phyloP scores from a whole-genome alignment of 179 eudicot species.

The Silene vulgaris region DNA sequence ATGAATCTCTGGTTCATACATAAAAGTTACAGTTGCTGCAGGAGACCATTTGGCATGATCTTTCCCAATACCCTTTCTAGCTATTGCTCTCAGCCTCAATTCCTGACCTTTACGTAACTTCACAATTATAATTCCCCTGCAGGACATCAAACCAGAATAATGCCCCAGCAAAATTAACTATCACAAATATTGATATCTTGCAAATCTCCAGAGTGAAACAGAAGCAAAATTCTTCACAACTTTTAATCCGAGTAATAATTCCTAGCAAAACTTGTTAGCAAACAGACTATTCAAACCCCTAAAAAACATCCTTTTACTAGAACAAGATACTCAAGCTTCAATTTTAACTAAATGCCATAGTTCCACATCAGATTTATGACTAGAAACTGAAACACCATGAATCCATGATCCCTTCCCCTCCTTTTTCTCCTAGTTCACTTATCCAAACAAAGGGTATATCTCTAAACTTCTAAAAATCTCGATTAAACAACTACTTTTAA shows the following conservation, averaged over 20 bases:
- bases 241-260: too few relatives aligned
- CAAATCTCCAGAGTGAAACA: neutral
- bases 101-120: slow-evolving; percentile 94
- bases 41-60: slow-evolving; percentile 99
- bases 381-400: neutral
- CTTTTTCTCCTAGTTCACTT: too few relatives aligned
- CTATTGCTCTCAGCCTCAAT: slow-evolving; percentile 85
- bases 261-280: neutral
- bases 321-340: too few relatives aligned
- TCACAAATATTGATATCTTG: neutral
- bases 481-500: neutral
- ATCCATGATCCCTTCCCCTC: neutral
- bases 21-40: slow-evolving; percentile 95
- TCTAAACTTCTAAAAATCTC: neutral
- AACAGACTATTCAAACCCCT: neutral
- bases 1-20: slow-evolving; percentile 90
- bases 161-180: slow-evolving; percentile 2
- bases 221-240: neutral
- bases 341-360: too few relatives aligned
- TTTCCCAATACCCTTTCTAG: slow-evolving; percentile 93
- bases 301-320: too few relatives aligned
- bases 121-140: slow-evolving; percentile 87
- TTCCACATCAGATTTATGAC: neutral
- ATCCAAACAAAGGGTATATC: neutral
- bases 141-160: slow-evolving; percentile 1